Evolutionary conservation across 441 rosid species (phyloP).

Genomic region (Cnidoscolus chayamansa): DNA sequence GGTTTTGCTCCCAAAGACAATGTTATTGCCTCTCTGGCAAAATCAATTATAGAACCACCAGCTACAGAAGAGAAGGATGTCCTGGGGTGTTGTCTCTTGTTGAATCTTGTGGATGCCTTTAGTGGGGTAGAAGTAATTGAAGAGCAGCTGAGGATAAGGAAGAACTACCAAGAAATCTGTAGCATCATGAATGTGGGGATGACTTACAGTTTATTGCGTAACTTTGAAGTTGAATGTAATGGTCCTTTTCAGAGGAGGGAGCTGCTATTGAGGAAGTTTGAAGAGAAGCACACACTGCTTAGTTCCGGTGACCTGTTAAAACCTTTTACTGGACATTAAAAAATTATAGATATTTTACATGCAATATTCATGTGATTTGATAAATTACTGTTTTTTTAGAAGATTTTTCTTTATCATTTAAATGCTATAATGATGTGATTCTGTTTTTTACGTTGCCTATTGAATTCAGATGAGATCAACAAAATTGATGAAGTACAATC

Average conservation of each 20-base stretch:
- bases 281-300: conserved; percentile 61
- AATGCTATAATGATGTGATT: conserved; percentile 13
- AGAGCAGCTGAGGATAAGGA: conserved; percentile 78
- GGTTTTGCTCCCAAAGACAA: conserved; percentile 90
- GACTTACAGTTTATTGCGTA: conserved; percentile 79
- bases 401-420: background rate
- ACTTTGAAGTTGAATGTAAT: conserved; percentile 76
- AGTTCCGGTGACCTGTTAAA: conserved; percentile 56
- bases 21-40: conserved; percentile 71
- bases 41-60: conserved; percentile 81
- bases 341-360: background rate
- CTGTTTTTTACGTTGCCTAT: conserved; percentile 14
- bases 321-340: conserved; percentile 19
- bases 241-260: conserved; percentile 74
- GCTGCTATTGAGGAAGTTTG: conserved; percentile 60
- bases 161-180: conserved; percentile 72
- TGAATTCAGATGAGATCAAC: conserved; percentile 68
- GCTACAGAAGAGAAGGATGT: conserved; percentile 83
- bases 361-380: conserved; percentile 12
- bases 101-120: conserved; percentile 87
- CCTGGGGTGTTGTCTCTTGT: conserved; percentile 75
- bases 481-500: conserved; percentile 78
- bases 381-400: background rate
- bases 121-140: conserved; percentile 91
- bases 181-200: conserved; percentile 95